Percentiles rank a stretch among this genome's conserved stretches.
phyloP scores from a whole-genome alignment of 2,329 filamentous ascomycete genomes.

The Coniochaeta pulveracea region DNA sequence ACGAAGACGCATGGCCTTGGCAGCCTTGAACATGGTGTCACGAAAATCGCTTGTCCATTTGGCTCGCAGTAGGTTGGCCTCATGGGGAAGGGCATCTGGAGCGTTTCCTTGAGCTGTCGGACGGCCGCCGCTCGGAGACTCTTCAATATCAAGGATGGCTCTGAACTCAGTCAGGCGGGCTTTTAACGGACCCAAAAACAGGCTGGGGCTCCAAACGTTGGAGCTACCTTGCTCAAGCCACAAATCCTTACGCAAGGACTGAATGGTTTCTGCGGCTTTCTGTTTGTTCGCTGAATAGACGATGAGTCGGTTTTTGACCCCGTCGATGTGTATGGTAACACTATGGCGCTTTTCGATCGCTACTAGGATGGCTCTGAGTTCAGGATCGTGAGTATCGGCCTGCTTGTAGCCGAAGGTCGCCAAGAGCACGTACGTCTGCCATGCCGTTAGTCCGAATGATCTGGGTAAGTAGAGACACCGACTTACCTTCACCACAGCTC shows the following conservation, averaged over 20 bases:
- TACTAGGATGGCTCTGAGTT: neutral
- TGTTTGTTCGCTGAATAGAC: slow-evolving; percentile 5
- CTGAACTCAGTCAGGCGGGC: neutral
- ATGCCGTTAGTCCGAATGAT: neutral
- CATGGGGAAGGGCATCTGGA: slow-evolving; percentile 4
- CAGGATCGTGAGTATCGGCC: neutral
- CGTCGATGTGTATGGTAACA: neutral
- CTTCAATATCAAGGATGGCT: slow-evolving; percentile 5
- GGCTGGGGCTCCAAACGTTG: slow-evolving; percentile 8
- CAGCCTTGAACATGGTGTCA: neutral
- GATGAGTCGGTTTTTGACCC: neutral
- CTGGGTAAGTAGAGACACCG: too few species aligned
- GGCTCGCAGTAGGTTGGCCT: neutral
- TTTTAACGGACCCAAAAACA: slow-evolving; percentile 8
- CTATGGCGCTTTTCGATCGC: neutral
- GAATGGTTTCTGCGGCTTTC: slow-evolving; percentile 5
- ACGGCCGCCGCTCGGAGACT: neutral
- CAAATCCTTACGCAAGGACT: slow-evolving; percentile 1
- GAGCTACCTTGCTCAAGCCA: slow-evolving; percentile 5
- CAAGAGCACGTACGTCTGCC: neutral
- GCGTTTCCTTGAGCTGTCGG: slow-evolving; percentile 5
- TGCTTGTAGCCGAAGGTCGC: slow-evolving; percentile 1
- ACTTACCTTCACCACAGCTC: too few species aligned
- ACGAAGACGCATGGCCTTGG: slow-evolving; percentile 5
- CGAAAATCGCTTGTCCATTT: neutral